Evolutionary conservation across 1,284 basidiomycete species (phyloP), one percentile per base, ranked within the genome.

Genomic region (Wolfiporia cocos): DNA sequence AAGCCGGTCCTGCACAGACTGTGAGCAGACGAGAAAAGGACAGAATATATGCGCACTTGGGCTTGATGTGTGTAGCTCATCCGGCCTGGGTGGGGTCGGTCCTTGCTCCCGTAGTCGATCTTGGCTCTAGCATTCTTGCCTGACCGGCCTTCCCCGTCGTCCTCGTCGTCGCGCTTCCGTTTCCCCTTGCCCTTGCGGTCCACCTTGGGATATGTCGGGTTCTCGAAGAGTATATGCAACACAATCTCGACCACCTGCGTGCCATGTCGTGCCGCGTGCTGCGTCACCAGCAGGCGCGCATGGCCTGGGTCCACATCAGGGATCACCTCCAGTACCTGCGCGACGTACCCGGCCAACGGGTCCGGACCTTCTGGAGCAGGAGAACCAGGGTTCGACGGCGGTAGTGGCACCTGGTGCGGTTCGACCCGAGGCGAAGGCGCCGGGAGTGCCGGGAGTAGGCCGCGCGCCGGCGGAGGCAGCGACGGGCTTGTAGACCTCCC

Each of bases 231-330:
- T 6, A 58, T 46, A 37, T 82, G 74, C 7, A 87, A 48, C 1
- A 83, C 71, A 3, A 59, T 58, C 49, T 79, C 72, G 30, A 77
- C 66, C 31, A 75, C 67, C n/a, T 65, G 55, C 5, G 57, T 60
- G 14, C 56, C 46, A 29, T 62, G 53, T 5, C 49, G 43, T 4
- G 57, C 54, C 19, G 58, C 49, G 44, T 72, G 62, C 36, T 67
- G 52, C 24, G 64, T 57, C 10, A 84, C 54, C 21, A 84, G 71
- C 1, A 56, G 48, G 15, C 66, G 53, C 9, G 70, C 70, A 49
- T 84, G 68, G 2, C 67, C 65, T 0, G 76, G 74, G 7, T 71
- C 66, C 9, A 84, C 79, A 50, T 86, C 79, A 0, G 85, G 84
- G 18, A 86, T 60, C 28, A 87, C 71, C 54, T 85, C 82, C 31